Evolutionary conservation across 2,329 filamentous ascomycete species (phyloP).

Genomic region (Fonsecaea multimorphosa): DNA sequence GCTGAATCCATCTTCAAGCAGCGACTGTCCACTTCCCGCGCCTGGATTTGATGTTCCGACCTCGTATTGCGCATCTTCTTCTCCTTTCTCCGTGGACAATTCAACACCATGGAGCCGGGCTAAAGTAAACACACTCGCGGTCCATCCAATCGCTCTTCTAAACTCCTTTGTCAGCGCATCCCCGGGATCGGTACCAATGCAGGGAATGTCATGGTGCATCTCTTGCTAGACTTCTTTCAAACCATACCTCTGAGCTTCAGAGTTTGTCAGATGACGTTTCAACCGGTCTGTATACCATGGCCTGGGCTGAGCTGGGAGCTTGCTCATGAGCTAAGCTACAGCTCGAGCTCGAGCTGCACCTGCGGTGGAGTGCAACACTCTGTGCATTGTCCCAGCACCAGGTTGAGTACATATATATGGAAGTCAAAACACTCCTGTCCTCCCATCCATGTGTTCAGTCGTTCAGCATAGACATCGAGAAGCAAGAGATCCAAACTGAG

Average conservation of each 20-base stretch:
- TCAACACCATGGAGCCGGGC: not conserved
- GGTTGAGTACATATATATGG: conserved; percentile 14
- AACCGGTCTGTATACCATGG: not conserved
- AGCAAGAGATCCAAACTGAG: not conserved
- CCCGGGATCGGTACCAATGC: not conserved
- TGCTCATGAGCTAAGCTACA: not conserved
- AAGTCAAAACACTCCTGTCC: not conserved
- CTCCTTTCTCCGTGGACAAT: not conserved
- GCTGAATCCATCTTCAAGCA: not conserved
- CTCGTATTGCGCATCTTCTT: not conserved
- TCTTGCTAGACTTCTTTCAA: not conserved
- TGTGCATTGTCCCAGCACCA: not conserved
- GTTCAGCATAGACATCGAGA: not conserved
- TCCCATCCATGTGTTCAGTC: not conserved
- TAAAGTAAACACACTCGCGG: not conserved
- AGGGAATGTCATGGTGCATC: conserved; percentile 3
- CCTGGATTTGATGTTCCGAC: not conserved
- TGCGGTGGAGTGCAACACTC: not conserved
- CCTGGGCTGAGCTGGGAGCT: not conserved
- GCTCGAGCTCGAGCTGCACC: not conserved
- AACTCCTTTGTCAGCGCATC: not conserved
- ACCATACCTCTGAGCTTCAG: not conserved
- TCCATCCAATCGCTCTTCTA: not conserved
- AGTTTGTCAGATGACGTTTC: conserved; percentile 19
- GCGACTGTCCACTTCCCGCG: not conserved